Base-by-base conservation (phyloP, 2,329 filamentous ascomycete species). In the Colletotrichum zoysiae region DNA sequence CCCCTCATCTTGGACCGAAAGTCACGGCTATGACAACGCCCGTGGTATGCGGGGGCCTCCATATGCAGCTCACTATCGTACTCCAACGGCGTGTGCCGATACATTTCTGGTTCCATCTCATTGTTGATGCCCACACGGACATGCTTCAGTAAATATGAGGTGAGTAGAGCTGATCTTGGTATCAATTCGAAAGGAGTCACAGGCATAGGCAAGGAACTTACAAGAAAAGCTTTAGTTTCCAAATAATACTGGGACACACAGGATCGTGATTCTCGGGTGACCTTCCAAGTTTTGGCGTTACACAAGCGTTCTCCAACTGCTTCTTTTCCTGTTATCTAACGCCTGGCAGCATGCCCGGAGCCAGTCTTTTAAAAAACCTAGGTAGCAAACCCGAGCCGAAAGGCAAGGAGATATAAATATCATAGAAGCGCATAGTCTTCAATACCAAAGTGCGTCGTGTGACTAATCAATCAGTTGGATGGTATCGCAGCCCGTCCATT, bases 1-100 rank as follows among this genome's bases (percentile, higher is more conserved):
- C 60, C 60, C 60, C 60, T 62, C 60, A 62, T 62, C 60, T 40
- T 38, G 16, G n/a, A 38, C 23, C 59, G 59, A 62, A 18, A 62
- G 9, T n/a, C 23, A 42, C 23, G 60, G 30, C 26, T 38, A 40
- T 26, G n/a, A n/a, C 30, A 11, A 40, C 48, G 18, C 44, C 59
- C n/a, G 50, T 8, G 18, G 30, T 51, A 12, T 62, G 59, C 50
- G 60, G 59, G 59, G 33, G 30, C 33, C 4, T 30, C 30, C 5
- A 9, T 1, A 7, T 2, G 20, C 8, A 35, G 33, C 20, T 57
- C 35, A 40, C 11, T 40, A 33, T 9, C 35, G 38, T 40, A 23
- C 35, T 9, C 35, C 40, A 2, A 20, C 18, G 26, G 23, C 23
- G 46, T 51, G 60, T 14, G n/a, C 30, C 57, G 16, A 46, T 42